Base-by-base conservation (phyloP, 2,329 filamentous ascomycete species). In the Emergomyces africanus region DNA sequence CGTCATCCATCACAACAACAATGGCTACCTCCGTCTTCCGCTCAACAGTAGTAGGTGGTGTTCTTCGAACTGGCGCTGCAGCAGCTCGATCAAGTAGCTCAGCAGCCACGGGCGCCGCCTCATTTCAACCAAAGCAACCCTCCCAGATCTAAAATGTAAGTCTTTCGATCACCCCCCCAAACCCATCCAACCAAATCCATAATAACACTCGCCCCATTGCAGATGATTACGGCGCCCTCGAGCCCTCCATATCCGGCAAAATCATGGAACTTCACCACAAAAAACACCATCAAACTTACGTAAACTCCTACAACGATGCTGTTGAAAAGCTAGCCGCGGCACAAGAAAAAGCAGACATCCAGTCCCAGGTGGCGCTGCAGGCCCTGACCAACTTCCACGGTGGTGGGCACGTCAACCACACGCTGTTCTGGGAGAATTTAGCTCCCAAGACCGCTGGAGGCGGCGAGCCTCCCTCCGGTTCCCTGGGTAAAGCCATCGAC, bases 141-240 rank as follows among this genome's bases (percentile, higher is more conserved):
- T 99, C 48, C 94, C 94, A 64, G 91, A 96, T 70, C 85, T 97
- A 14, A 72, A 83, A 68, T 90, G 87, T 89, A 80, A 30, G 54
- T n/a, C n/a, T 5, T 39, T 8, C 5, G 28, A 20, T 12, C 33
- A 54, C 10, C 39, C 23, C n/a, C 10, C 14, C n/a, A n/a, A n/a
- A n/a, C n/a, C 18, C 30, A 12, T 33, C 9, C 15, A n/a, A 44
- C 23, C 20, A 23, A 30, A 55, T 25, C 39, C 25, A n/a, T 55
- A 30, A 39, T 44, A 57, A 57, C 10, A 37, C 18, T 10, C 18
- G 42, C 42, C 42, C 42, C 18, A 30, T 56, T 18, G 14, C 65
- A 96, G 92, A 97, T 73, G 94, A 96, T 81, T 99, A 96, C 75
- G 89, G 87, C 72, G 94, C 91, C 57, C 90, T 99, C 68, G 94